Base-by-base conservation (phyloP, 345 rosid genomes). In the Draba incana region DNA sequence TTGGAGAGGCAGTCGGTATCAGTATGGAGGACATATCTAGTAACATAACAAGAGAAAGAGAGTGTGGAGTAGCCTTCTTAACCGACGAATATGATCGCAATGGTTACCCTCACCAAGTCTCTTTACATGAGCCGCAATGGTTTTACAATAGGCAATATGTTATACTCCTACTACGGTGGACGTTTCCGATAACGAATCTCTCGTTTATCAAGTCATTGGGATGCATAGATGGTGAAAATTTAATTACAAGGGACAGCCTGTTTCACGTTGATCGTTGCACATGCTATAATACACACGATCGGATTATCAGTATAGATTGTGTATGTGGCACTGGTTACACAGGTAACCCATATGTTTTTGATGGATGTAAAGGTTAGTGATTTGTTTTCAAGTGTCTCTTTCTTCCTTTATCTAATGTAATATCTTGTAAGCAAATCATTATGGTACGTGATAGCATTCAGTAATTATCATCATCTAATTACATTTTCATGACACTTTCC, bases 321-420 rank as follows among this genome's bases (percentile, higher is more conserved):
- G 0, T 0, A 4, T 83, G 83, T 59, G 4, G 1, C 3, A 0
- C 1, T 1, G 83, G 80, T 35, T 82, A 57, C 39, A 14, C 4
- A 27, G 83, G 83, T 25, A 81, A 75, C 48, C 69, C 84, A 5
- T 72, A 65, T 28, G n/a, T 59, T 8, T 0, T 1, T 9, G 20
- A 11, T 15, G 79, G 65, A 50, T 80, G 81, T 39, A 28, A 44
- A 62, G 81, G 83, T 73, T 69, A 2, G 50, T 73, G 1, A 12
- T 5, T 47, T 10, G 33, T 62, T n/a, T 8, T 59, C 12, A 20
- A 20, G 0, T 20, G 1, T 20, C 1, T 20, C 20, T 20, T 20
- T 0, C 1, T 20, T 20, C 20, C 20, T 20, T 20, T 20, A 20
- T 20, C 20, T 20, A 20, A 20, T 20, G 20, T 20, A 20, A 20